Evolutionary conservation across 768 basidiomycete genomes (phyloP).

Genomic region (Trametes maxima): DNA sequence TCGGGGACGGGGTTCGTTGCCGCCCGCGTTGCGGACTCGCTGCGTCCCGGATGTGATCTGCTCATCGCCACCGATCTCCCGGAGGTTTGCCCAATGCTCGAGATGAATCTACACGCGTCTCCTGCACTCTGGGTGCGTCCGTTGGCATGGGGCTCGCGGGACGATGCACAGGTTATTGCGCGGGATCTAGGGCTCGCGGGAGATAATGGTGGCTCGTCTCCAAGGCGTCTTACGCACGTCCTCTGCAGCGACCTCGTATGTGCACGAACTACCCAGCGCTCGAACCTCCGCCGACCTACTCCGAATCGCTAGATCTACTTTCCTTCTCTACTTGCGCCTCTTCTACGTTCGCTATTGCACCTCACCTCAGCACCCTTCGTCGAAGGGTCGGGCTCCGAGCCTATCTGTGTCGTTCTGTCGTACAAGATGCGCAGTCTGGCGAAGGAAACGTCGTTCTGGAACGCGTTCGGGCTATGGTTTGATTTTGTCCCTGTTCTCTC

Average conservation of each 20-base stretch:
- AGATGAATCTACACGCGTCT: slow-evolving; percentile 38
- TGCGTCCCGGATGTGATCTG: slow-evolving; percentile 34
- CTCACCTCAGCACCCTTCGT: slow-evolving; percentile 59
- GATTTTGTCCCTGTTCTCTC: slow-evolving; percentile 54
- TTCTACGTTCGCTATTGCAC: slow-evolving; percentile 73
- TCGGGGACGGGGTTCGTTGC: slow-evolving; percentile 74
- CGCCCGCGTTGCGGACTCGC: slow-evolving; percentile 46
- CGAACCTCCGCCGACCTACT: background rate
- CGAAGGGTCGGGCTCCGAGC: background rate
- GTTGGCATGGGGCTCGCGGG: slow-evolving; percentile 68
- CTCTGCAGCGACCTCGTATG: slow-evolving; percentile 84
- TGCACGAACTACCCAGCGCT: slow-evolving; percentile 15
- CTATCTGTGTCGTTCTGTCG: slow-evolving; percentile 58
- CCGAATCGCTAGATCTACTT: slow-evolving; percentile 70
- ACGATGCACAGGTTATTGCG: slow-evolving; percentile 45
- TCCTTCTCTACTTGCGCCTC: slow-evolving; percentile 75
- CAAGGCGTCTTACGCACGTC: slow-evolving; percentile 56
- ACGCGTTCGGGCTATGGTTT: slow-evolving; percentile 81
- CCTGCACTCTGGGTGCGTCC: slow-evolving; percentile 49
- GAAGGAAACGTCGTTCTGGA: slow-evolving; percentile 79
- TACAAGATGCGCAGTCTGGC: slow-evolving; percentile 75
- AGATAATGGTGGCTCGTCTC: background rate
- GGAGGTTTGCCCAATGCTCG: slow-evolving; percentile 62
- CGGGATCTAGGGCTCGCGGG: slow-evolving; percentile 37
- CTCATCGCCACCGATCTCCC: slow-evolving; percentile 74